These are phyloP conservation scores for Pyrus pyrifolia DNA, from an alignment of 306 rosid genomes.

Conservation along the genomic window DNA sequence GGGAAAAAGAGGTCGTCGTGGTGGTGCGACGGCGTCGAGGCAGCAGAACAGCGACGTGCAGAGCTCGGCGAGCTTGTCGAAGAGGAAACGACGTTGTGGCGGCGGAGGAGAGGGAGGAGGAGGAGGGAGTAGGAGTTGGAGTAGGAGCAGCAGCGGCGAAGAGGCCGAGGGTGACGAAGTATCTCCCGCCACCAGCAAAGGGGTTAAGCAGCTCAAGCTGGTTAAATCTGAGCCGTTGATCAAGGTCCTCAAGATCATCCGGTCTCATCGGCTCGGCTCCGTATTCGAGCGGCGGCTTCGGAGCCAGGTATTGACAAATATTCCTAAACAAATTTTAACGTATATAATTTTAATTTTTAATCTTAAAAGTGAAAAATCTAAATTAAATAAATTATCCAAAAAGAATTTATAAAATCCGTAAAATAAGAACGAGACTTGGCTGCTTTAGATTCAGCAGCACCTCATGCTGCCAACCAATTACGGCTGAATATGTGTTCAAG, in stretches of 20 bases:
- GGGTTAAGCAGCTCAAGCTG: conserved; percentile 17
- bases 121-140: neutral
- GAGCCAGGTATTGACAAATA: conserved; percentile 39
- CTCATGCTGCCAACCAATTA: no score
- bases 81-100: conserved; percentile 25
- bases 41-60: conserved; percentile 45
- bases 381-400: neutral
- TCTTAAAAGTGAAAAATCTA: neutral
- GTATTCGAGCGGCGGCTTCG: conserved; percentile 51
- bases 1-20: neutral
- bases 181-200: conserved; percentile 45
- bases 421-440: neutral
- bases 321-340: neutral
- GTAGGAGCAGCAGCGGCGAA: conserved; percentile 33
- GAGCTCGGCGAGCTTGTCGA: conserved; percentile 42
- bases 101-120: conserved; percentile 10
- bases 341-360: neutral
- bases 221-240: conserved; percentile 43
- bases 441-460: no score
- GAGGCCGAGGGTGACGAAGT: conserved; percentile 36
- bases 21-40: neutral
- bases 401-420: neutral
- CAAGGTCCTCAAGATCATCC: conserved; percentile 33
- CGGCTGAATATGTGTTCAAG: no score
- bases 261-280: conserved; percentile 52